Base-by-base conservation (phyloP, 371 early-diverging fungal species). In the Mucor indicus region DNA sequence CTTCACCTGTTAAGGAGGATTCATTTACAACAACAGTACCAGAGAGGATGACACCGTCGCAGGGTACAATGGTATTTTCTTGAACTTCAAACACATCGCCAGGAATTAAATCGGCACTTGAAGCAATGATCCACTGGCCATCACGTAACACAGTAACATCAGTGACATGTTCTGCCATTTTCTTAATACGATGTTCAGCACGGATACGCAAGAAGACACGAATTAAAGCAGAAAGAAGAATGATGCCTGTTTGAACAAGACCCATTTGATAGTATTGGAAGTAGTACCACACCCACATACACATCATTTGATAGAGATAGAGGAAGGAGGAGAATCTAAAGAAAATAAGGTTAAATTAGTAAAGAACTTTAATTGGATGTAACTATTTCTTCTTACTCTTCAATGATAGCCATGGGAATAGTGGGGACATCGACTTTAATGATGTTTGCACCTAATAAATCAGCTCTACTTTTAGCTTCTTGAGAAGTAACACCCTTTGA, bases 1-100 rank as follows among this genome's bases (percentile, higher is more conserved):
- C 82, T 68, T 95, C 96, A 48, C 93, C 92, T 0, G 90, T 94
- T 22, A 93, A 67, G 44, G 86, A 81, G 51, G 84, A 79, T 63
- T 94, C 95, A 62, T 94, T 87, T 3, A 85, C 82, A 16, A 92
- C 80, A 0, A 75, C 72, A 24, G 83, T 85, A 38, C 95, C 93
- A n/a, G 71, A 62, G 5, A 91, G 53, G 10, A 94, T 64, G 8
- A 82, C 69, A 32, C 71, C 79, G 56, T 91, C 91, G 60, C 81
- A 84, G 17, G 74, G 75, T 42, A 85, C 60, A 9, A 52, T 16
- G 1, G 53, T 55, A 24, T 56, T 57, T 37, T 68, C 64, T 22
- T 48, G 30, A 1, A 68, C 50, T 44, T 63, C 61, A 50, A 68
- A 63, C 3, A 68, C 80, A 60, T 89, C 90, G 7, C 90, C 90